Evolutionary conservation across 306 rosid genomes (phyloP).

Genomic region (Trifolium subterraneum): DNA sequence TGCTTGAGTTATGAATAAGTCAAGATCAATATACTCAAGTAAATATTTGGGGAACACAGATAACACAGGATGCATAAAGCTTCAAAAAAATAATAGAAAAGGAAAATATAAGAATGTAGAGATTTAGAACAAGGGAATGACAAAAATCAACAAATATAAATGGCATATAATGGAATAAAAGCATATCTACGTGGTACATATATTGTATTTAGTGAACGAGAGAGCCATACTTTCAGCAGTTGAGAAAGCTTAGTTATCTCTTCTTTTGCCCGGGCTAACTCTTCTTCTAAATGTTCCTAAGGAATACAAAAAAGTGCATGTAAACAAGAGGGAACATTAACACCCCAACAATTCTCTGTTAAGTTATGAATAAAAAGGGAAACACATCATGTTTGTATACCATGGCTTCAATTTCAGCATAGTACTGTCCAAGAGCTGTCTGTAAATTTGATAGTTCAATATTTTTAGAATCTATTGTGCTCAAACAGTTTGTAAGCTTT

Average conservation of each 20-base stretch:
- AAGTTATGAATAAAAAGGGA: not conserved
- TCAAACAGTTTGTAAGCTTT: constrained; percentile 69
- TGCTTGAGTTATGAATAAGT: constrained; percentile 1
- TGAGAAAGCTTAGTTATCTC: constrained; percentile 66
- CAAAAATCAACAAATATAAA: constrained; percentile 1
- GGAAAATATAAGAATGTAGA: not conserved
- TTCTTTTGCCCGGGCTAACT: constrained; percentile 74
- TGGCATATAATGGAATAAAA: constrained; percentile 8
- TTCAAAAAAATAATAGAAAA: constrained; percentile 5
- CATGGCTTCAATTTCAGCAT: constrained; percentile 98
- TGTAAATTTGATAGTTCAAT: constrained; percentile 86
- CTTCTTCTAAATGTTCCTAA: constrained; percentile 86
- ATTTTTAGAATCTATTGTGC: constrained; percentile 79
- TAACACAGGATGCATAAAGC: constrained; percentile 9
- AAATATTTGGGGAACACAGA: not conserved
- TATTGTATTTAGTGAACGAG: constrained; percentile 9
- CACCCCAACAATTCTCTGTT: constrained; percentile 13
- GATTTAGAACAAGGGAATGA: not conserved
- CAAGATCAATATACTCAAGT: not conserved
- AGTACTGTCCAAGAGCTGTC: constrained; percentile 97
- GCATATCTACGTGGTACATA: not conserved
- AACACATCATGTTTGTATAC: constrained; percentile 39
- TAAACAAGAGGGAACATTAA: constrained; percentile 18
- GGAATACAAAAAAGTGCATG: constrained; percentile 33
- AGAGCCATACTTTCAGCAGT: constrained; percentile 62